These are phyloP conservation scores for Aspergillus avenaceus DNA, from an alignment of 495 filamentous ascomycete genomes.

Conservation along the genomic window DNA sequence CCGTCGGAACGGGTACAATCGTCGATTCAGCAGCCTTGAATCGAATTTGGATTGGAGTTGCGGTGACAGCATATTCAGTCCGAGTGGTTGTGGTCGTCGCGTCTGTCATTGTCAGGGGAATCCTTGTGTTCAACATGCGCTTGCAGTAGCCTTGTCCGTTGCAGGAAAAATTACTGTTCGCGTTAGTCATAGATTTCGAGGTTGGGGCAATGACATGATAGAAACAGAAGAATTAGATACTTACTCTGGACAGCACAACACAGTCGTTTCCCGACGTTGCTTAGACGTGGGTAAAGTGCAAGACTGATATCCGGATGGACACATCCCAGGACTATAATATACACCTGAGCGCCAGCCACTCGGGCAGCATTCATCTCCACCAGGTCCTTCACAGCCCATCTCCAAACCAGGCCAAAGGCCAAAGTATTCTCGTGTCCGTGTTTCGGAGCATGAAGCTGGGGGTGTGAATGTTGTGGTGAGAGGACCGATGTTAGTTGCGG, in stretches of 20 bases:
- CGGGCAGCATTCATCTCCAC: conserved; percentile 11
- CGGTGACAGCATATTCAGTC: conserved; percentile 6
- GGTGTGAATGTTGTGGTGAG: conserved; percentile 13
- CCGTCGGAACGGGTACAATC: conserved; percentile 9
- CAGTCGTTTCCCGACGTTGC: conserved; percentile 7
- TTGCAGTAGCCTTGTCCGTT: conserved; percentile 6
- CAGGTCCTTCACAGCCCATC: conserved; percentile 8
- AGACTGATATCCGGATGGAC: conserved; percentile 11
- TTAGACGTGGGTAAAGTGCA: conserved; percentile 7
- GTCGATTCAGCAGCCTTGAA: conserved; percentile 10
- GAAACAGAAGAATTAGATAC: neutral
- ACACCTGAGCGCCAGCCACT: conserved; percentile 3
- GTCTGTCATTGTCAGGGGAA: conserved; percentile 7
- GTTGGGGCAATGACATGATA: no score
- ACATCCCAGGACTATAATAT: conserved; percentile 13
- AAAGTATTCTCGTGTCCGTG: neutral
- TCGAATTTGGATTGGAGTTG: conserved; percentile 11
- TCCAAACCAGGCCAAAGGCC: neutral
- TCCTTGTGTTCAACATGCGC: conserved; percentile 6
- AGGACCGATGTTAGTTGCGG: conserved; percentile 6
- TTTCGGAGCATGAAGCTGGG: conserved; percentile 5
- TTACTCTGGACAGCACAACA: conserved; percentile 12
- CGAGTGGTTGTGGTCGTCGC: conserved; percentile 2
- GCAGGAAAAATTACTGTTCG: conserved; percentile 1
- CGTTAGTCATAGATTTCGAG: neutral